Evolutionary conservation across 345 rosid genomes (phyloP).

Genomic region (Draba incana): DNA sequence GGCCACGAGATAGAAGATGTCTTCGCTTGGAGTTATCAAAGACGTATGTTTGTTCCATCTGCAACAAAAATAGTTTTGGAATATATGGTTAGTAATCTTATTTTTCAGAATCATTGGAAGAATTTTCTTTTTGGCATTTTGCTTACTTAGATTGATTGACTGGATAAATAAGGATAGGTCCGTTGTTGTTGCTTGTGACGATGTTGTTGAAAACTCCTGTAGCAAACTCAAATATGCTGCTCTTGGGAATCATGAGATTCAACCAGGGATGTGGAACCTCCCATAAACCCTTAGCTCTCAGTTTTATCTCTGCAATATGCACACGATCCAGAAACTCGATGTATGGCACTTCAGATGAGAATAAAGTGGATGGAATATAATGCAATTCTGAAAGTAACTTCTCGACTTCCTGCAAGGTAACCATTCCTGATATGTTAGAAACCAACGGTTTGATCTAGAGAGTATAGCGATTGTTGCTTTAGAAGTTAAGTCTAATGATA

Average conservation of each 20-base stretch:
- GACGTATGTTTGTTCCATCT: constrained; percentile 90
- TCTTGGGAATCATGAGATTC: constrained; percentile 78
- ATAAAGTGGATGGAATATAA: constrained; percentile 72
- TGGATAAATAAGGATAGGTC: constrained; percentile 91
- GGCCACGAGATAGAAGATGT: constrained; percentile 73
- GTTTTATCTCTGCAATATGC: constrained; percentile 66
- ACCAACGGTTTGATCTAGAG: constrained; percentile 16
- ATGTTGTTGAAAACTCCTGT: constrained; percentile 68
- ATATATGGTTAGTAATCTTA: constrained; percentile 8
- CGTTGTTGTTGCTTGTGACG: constrained; percentile 63
- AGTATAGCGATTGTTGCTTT: neutral
- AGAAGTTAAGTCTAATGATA: neutral
- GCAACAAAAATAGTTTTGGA: constrained; percentile 40
- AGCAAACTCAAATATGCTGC: constrained; percentile 60
- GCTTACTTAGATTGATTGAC: constrained; percentile 73
- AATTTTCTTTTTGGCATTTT: neutral
- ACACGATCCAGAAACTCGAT: constrained; percentile 87
- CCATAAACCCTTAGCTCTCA: constrained; percentile 79
- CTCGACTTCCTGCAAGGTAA: constrained; percentile 56
- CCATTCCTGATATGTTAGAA: constrained; percentile 27
- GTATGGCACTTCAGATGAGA: constrained; percentile 70
- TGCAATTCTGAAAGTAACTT: constrained; percentile 63
- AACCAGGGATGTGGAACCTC: constrained; percentile 99
- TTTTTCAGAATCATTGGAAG: constrained; percentile 10
- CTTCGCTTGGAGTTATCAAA: constrained; percentile 74